Evolutionary conservation across 2,329 filamentous ascomycete species (phyloP).

Genomic region (Diaporthe longicolla): DNA sequence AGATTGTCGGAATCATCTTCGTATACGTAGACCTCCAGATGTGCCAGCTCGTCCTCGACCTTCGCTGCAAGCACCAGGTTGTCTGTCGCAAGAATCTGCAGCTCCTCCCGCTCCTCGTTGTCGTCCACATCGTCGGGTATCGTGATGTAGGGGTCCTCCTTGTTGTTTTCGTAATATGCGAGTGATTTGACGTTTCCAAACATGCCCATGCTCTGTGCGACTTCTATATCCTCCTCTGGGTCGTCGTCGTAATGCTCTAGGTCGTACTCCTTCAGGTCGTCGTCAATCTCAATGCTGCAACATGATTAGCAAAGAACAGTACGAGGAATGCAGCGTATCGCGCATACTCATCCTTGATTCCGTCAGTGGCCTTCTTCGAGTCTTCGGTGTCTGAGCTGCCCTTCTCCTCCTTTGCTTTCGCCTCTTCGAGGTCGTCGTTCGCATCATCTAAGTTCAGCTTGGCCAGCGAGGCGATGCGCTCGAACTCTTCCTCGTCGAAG

Average conservation of each 20-base stretch:
- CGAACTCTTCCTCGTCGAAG: conserved; percentile 81
- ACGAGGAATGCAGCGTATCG: conserved; percentile 39
- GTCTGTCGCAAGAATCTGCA: conserved; percentile 93
- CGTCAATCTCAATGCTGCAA: conserved; percentile 72
- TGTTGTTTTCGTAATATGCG: conserved; percentile 93
- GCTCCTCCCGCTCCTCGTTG: conserved; percentile 90
- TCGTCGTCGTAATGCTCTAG: conserved; percentile 96
- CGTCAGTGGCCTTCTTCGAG: conserved; percentile 45
- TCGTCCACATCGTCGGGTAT: conserved; percentile 76
- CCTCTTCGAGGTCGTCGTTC: conserved; percentile 85
- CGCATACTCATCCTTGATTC: conserved; percentile 56
- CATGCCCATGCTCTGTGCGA: conserved; percentile 84
- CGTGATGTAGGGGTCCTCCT: conserved; percentile 97
- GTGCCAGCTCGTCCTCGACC: conserved; percentile 96
- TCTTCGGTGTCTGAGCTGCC: conserved; percentile 42
- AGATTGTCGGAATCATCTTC: conserved; percentile 96
- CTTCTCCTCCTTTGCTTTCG: conserved; percentile 62
- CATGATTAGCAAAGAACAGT: conserved; percentile 42
- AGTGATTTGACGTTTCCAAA: conserved; percentile 96
- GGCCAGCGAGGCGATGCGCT: conserved; percentile 80
- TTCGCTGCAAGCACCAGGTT: conserved; percentile 94
- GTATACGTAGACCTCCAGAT: conserved; percentile 97
- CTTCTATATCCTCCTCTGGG: conserved; percentile 71
- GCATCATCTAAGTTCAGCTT: conserved; percentile 91
- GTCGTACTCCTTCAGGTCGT: conserved; percentile 96